These are phyloP conservation scores for Phaseolus lunatus DNA, from an alignment of 306 rosid species.

Conservation along the genomic window DNA sequence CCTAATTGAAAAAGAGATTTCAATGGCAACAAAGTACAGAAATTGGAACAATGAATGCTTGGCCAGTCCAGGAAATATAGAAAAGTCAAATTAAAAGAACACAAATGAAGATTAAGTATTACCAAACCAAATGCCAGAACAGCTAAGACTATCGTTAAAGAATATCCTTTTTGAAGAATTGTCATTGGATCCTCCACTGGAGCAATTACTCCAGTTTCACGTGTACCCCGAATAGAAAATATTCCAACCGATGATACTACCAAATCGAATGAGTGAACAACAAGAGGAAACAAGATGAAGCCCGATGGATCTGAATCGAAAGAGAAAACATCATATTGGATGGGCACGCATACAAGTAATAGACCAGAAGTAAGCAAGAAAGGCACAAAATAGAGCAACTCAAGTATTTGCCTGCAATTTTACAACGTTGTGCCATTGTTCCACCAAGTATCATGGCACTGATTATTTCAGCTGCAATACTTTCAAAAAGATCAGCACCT, in stretches of 20 bases:
- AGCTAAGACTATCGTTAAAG: constrained; percentile 86
- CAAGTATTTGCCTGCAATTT: constrained; percentile 75
- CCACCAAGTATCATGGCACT: constrained; percentile 99
- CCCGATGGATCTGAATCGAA: constrained; percentile 92
- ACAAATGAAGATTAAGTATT: constrained; percentile 52
- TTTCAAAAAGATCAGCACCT: constrained; percentile 99
- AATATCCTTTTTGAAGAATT: constrained; percentile 95
- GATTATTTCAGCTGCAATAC: constrained; percentile 97
- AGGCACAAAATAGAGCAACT: constrained; percentile 25
- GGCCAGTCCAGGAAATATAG: constrained; percentile 32
- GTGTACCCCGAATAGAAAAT: constrained; percentile 88
- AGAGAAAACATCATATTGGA: constrained; percentile 49
- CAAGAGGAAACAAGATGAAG: constrained; percentile 99
- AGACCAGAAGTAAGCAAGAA: constrained; percentile 19
- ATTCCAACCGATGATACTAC: constrained; percentile 90
- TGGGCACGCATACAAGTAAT: constrained; percentile 32
- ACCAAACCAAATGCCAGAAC: constrained; percentile 92
- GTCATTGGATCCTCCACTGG: constrained; percentile 94
- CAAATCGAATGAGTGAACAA: constrained; percentile 95
- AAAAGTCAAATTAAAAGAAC: constrained; percentile 34
- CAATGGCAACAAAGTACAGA: constrained; percentile 24
- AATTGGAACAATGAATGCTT: constrained; percentile 26
- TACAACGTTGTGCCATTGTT: constrained; percentile 94
- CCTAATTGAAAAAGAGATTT: constrained; percentile 34
- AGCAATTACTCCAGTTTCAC: constrained; percentile 76